Percentiles rank a stretch among this genome's conserved stretches.
Evolutionary conservation across 116 monocot genomes (phyloP).

Genomic region (Cymodocea nodosa): DNA sequence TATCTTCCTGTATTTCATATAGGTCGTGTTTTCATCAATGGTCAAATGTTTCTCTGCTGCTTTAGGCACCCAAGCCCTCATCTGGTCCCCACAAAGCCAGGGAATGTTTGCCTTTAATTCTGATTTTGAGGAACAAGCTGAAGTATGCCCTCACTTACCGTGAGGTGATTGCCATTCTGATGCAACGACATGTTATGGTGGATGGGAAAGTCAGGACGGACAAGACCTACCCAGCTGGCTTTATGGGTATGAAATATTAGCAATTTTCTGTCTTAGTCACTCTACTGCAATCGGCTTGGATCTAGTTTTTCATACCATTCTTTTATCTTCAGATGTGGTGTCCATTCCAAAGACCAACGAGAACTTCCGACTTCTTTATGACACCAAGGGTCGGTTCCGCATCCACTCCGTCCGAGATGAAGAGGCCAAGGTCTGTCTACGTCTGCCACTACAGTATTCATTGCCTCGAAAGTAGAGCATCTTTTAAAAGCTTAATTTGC

Average conservation of each 20-base stretch:
- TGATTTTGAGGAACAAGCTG: conserved; percentile 62
- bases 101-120: conserved; percentile 64
- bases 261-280: too few species aligned
- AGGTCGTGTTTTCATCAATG: neutral
- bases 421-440: conserved; percentile 40
- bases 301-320: too few species aligned
- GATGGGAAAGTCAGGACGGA: conserved; percentile 68
- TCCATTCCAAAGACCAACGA: conserved; percentile 68
- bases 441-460: too few species aligned
- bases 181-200: conserved; percentile 72
- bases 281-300: too few species aligned
- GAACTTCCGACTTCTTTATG: conserved; percentile 59
- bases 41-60: neutral
- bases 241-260: conserved; percentile 44
- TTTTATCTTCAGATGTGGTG: conserved; percentile 57
- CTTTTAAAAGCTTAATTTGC: too few species aligned
- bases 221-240: conserved; percentile 70
- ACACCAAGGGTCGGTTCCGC: conserved; percentile 66
- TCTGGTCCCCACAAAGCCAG: conserved; percentile 73
- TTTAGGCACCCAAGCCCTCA: conserved; percentile 66
- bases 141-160: conserved; percentile 63
- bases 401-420: conserved; percentile 55
- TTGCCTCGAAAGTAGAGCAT: too few species aligned
- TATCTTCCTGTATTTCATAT: neutral
- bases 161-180: conserved; percentile 59